A percentile compares a stretch with the other conserved stretches of the same genome.
phyloP scores from a whole-genome alignment of 2,329 filamentous ascomycete species.

The Allantophomopsis cytisporea region DNA sequence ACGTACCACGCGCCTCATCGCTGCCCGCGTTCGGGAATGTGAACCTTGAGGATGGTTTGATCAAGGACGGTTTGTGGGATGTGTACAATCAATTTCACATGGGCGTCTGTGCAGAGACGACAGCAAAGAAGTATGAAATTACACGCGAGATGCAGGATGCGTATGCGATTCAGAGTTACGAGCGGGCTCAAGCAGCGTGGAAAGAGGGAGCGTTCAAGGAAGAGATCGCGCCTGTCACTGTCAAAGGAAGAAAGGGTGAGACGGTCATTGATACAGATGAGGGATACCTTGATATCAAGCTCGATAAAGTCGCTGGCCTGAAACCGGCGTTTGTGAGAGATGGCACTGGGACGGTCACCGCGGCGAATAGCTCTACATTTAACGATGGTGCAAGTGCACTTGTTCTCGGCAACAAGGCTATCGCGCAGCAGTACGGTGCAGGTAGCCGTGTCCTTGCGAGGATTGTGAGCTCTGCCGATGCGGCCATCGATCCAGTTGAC shows the following conservation, averaged over 20 bases:
- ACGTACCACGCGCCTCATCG: conserved; percentile 68
- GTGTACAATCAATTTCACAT: conserved; percentile 97
- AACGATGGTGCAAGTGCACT: conserved; percentile 91
- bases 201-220: conserved; percentile 70
- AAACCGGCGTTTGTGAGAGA: conserved; percentile 86
- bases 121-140: conserved; percentile 74
- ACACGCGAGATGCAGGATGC: conserved; percentile 79
- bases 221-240: conserved; percentile 78
- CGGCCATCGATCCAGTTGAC: conserved; percentile 80
- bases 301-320: conserved; percentile 72
- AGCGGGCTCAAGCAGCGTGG: conserved; percentile 85
- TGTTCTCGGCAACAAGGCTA: conserved; percentile 67
- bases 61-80: conserved; percentile 91
- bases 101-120: conserved; percentile 93
- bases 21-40: conserved; percentile 79
- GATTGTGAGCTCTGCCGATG: conserved; percentile 78
- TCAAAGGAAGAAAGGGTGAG: conserved; percentile 75
- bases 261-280: conserved; percentile 72
- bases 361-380: conserved; percentile 85
- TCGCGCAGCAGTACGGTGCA: conserved; percentile 68
- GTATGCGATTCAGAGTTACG: conserved; percentile 81
- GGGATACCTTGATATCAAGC: conserved; percentile 74
- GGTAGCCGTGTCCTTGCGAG: conserved; percentile 74
- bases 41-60: conserved; percentile 78
- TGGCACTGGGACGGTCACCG: conserved; percentile 81